phyloP scores from a whole-genome alignment of 1,139 yeast species.

The Sugiyamaella xylanicola region DNA sequence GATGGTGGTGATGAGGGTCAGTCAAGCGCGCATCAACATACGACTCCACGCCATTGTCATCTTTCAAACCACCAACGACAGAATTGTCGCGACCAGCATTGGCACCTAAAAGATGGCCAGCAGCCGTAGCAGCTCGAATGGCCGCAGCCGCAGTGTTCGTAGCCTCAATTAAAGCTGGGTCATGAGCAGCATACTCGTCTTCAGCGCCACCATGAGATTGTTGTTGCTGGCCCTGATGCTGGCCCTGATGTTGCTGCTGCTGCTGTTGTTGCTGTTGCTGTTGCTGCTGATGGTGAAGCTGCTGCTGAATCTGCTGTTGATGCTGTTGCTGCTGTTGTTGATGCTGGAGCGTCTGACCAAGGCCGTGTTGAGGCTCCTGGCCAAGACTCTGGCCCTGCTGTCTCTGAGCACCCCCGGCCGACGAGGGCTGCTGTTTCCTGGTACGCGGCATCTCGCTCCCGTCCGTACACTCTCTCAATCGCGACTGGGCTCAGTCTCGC shows the following conservation, averaged over 20 bases:
- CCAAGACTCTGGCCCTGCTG: background rate
- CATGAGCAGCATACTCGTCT: conserved; percentile 10
- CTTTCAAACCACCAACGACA: background rate
- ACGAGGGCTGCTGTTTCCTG: conserved; percentile 1
- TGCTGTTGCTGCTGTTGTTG: no score
- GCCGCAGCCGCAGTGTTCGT: conserved; percentile 18
- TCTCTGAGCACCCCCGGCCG: background rate
- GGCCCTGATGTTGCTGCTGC: background rate
- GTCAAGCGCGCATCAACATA: conserved; percentile 11
- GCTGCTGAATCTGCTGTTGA: no score
- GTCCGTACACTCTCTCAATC: background rate
- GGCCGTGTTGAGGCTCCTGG: background rate
- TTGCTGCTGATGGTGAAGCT: background rate
- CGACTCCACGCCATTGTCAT: conserved; percentile 5
- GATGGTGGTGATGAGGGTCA: conserved; percentile 3
- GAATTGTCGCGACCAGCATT: background rate
- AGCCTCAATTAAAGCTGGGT: conserved; percentile 18
- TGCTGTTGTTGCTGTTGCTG: background rate
- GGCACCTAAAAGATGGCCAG: conserved; percentile 5
- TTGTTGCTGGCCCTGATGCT: background rate
- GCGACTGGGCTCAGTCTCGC: background rate
- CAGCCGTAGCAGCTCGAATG: conserved; percentile 12
- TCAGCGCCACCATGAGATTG: conserved; percentile 8
- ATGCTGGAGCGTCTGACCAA: background rate
- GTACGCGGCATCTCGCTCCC: conserved; percentile 3